Base-by-base conservation (phyloP, 2,329 filamentous ascomycete species). In the Colletotrichum falcatum region DNA sequence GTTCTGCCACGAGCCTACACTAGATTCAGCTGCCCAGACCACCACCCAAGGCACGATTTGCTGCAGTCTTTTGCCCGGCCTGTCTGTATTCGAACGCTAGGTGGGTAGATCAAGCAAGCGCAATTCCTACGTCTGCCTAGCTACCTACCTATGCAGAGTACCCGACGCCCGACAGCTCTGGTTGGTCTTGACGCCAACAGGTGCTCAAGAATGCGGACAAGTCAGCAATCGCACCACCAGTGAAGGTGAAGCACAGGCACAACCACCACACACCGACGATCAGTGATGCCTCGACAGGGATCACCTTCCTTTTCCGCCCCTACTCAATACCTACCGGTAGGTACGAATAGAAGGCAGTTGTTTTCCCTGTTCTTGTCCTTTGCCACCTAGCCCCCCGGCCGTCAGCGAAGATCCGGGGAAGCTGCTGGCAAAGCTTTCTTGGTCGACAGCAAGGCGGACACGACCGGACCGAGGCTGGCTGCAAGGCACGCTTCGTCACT, bases 341-440 rank as follows among this genome's bases (percentile, higher is more conserved):
- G n/a, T n/a, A n/a, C n/a, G n/a, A n/a, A n/a, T n/a, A n/a, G n/a
- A n/a, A n/a, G n/a, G n/a, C n/a, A n/a, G n/a, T n/a, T n/a, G n/a
- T n/a, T 55, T 51, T 61, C 61, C 58, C 37, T 53, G 46, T 70
- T 70, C 55, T 62, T 66, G 62, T 66, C 48, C 37, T 42, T 49
- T 37, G 39, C 26, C 16, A 55, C 37, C 7, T 33, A 7, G 30
- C 30, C 16, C 42, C 39, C 14, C 37, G 33, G 53, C 46, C 62
- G 66, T 61, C 66, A 56, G 30, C 49, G 66, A 66, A 55, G 56
- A 70, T 70, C 66, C 63, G 66, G 66, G 66, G 66, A 70, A 70
- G 63, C 63, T 70, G 56, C 12, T 61, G 60, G 33, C n/a, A 62
- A 54, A 49, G 49, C 60, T 56, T 26, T 49, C 4, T 53, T 28